Base-by-base conservation (phyloP, 2,329 filamentous ascomycete species). In the Capronia epimyces region DNA sequence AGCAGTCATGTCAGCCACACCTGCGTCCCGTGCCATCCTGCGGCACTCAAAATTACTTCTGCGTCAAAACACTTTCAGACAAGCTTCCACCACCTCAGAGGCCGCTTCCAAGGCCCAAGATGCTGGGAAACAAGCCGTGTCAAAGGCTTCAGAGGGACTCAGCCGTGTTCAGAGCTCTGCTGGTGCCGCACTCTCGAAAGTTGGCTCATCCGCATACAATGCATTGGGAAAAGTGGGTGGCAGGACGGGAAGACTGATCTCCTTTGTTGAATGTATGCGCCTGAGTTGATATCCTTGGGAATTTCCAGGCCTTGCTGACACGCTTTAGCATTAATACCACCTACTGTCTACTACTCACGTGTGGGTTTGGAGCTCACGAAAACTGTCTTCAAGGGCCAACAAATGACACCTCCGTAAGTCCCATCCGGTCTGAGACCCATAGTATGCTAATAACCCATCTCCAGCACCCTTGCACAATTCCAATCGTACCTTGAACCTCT, bases 321-420 rank as follows among this genome's bases (percentile, higher is more conserved):
- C n/a, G 5, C 27, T 27, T 61, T 67, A 96, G 91, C 83, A 71
- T 79, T 93, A 75, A 81, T 90, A 62, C 93, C 93, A 63, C 83
- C 84, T 57, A 84, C 89, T 59, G 68, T 94, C 68, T 96, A 96
- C 82, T 98, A 97, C 79, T 83, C 85, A 66, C 87, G 83, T 70
- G 91, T 97, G 67, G 86, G 79, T 64, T 75, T 90, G 60, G 93
- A 98, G 78, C 78, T 97, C 55, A 80, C 80, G 68, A 95, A 87
- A 80, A 79, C 96, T 62, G 82, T 97, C 62, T 89, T 89, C 77
- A 81, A 82, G 65, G 84, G 83, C 70, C 89, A 91, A 74, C 87
- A 86, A 76, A 96, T 98, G 89, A 77, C 79, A 67, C 89, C 89
- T 74, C 93, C 93, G 93, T 98, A 86, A 83, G 90, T 77, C 42